Percentiles rank a stretch among this genome's conserved stretches.
Conservation (phyloP, 108 stramenopile genomes). For the Conticribra weissflogii region DNA sequence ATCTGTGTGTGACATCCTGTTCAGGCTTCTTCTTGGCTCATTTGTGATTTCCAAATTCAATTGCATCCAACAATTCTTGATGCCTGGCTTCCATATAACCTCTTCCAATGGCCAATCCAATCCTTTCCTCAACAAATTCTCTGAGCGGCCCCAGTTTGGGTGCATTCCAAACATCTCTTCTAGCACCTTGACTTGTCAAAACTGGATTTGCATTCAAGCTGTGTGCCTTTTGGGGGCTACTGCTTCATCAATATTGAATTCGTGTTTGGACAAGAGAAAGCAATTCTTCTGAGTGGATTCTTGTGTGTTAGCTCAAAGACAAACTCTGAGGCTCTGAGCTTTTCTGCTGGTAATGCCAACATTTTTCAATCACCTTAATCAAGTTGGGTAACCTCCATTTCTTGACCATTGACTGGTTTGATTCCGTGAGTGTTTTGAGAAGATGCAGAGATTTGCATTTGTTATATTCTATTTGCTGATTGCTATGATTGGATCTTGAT, state of each 20-base stretch:
- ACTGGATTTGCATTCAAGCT: neutral
- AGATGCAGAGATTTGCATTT: too few species aligned
- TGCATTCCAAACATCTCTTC: neutral
- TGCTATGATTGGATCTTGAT: too few species aligned
- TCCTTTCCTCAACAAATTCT: neutral
- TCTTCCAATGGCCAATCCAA: neutral
- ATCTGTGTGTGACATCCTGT: too few species aligned
- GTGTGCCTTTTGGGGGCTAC: neutral
- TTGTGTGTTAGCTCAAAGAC: neutral
- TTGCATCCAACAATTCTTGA: neutral
- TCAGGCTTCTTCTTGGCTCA: neutral
- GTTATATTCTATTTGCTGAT: too few species aligned
- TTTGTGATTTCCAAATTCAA: neutral
- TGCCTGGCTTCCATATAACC: neutral
- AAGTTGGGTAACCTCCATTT: constrained; percentile 5
- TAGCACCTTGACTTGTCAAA: neutral
- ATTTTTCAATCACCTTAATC: neutral
- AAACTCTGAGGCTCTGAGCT: neutral
- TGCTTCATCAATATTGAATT: neutral
- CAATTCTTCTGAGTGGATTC: constrained; percentile 1
- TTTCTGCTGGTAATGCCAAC: neutral
- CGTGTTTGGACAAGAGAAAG: neutral
- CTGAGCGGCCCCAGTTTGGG: neutral
- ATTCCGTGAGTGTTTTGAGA: too few species aligned
- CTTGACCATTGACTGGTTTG: too few species aligned